Conservation (phyloP, 1,284 basidiomycete genomes). For the Cutaneotrichosporon sp. region DNA sequence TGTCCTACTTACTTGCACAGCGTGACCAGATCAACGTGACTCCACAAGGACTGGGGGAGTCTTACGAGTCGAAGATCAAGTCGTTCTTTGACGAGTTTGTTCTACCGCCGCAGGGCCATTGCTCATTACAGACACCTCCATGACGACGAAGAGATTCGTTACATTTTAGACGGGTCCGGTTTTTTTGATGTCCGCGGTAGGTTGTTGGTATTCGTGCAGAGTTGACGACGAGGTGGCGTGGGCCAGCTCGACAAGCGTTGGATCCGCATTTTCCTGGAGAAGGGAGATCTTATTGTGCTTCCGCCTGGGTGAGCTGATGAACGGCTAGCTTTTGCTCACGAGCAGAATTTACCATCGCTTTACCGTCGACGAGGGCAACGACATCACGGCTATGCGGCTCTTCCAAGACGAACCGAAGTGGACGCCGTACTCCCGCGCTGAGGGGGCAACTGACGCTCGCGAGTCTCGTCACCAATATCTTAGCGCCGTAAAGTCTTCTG, state of each 20-base stretch:
- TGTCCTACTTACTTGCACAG: conserved; percentile 13
- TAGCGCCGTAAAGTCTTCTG: conserved; percentile 21
- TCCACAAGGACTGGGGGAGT: conserved; percentile 66
- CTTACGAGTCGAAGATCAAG: conserved; percentile 71
- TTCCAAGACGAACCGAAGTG: conserved; percentile 89
- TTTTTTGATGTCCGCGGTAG: conserved; percentile 77
- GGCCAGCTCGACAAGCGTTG: conserved; percentile 55
- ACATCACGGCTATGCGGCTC: conserved; percentile 65
- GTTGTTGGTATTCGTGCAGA: conserved; percentile 20
- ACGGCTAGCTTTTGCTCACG: neutral
- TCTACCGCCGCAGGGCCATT: neutral
- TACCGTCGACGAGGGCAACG: conserved; percentile 65
- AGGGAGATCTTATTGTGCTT: conserved; percentile 67
- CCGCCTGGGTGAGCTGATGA: conserved; percentile 56
- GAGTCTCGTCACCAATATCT: conserved; percentile 61
- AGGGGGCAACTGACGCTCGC: conserved; percentile 58
- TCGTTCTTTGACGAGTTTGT: conserved; percentile 73
- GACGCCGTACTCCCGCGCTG: conserved; percentile 64
- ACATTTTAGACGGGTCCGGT: conserved; percentile 70
- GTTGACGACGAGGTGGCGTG: conserved; percentile 5
- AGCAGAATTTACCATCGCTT: conserved; percentile 72
- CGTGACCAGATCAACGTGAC: conserved; percentile 68
- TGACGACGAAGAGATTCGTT: conserved; percentile 86
- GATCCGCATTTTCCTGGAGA: conserved; percentile 64
- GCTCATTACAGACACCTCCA: conserved; percentile 64